Evolutionary conservation across 2,329 filamentous ascomycete genomes (phyloP).

Genomic region (Alternaria sp.): DNA sequence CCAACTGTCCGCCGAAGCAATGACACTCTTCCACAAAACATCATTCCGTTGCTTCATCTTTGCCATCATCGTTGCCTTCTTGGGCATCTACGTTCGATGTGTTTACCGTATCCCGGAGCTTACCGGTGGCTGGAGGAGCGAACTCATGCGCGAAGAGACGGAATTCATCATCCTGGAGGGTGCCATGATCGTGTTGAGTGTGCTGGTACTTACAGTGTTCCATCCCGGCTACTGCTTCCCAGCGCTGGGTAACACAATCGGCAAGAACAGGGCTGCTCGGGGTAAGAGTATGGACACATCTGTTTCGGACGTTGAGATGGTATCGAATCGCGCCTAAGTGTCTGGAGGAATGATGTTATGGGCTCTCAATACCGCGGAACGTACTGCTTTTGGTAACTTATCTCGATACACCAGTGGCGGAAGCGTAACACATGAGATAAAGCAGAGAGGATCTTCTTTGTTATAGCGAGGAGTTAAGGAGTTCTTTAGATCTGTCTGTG

Average conservation of each 20-base stretch:
- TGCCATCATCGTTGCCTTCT: slow-evolving; percentile 51
- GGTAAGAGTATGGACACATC: slow-evolving; percentile 28
- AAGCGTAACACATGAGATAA: background rate
- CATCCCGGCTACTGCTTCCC: slow-evolving; percentile 57
- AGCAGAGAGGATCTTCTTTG: background rate
- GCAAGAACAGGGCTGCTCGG: slow-evolving; percentile 18
- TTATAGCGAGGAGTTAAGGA: background rate
- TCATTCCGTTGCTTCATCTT: slow-evolving; percentile 43
- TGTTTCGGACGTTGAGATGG: slow-evolving; percentile 28
- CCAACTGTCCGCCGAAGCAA: slow-evolving; percentile 30
- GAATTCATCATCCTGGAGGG: slow-evolving; percentile 62
- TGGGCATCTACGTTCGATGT: slow-evolving; percentile 58
- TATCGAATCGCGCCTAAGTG: slow-evolving; percentile 3
- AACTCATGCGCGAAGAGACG: slow-evolving; percentile 58
- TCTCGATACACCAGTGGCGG: background rate
- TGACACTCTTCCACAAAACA: slow-evolving; percentile 29
- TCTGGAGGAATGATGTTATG: background rate
- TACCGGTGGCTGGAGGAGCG: slow-evolving; percentile 55
- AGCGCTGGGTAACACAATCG: slow-evolving; percentile 35
- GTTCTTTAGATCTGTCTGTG: background rate
- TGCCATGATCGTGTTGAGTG: slow-evolving; percentile 61
- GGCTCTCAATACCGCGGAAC: background rate
- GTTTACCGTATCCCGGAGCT: slow-evolving; percentile 61
- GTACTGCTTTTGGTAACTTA: background rate
- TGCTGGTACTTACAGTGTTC: slow-evolving; percentile 55